phyloP scores from a whole-genome alignment of 139 green algal species.

The Ostreobium quekettii region DNA sequence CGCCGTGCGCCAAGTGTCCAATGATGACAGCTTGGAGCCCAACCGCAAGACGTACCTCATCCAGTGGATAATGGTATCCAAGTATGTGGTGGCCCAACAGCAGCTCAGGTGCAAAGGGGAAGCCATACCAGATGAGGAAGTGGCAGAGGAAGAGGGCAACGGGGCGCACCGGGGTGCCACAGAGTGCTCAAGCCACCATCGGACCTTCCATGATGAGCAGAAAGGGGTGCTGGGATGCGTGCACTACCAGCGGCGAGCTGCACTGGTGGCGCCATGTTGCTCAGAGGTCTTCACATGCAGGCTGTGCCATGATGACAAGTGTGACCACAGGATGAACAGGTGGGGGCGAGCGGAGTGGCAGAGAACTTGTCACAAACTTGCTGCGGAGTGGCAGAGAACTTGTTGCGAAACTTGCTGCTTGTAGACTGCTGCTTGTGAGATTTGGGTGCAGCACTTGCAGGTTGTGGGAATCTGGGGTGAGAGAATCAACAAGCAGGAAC shows the following conservation, averaged over 20 bases:
- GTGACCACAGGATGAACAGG: conserved; percentile 78
- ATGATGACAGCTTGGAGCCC: conserved; percentile 77
- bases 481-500: too few species aligned
- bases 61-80: conserved; percentile 90
- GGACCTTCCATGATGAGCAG: conserved; percentile 34
- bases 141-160: not conserved
- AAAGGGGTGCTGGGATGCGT: conserved; percentile 46
- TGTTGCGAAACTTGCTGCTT: too few species aligned
- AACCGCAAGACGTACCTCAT: conserved; percentile 93
- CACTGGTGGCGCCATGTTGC: conserved; percentile 89
- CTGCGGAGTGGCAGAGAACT: too few species aligned
- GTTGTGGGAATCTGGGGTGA: too few species aligned
- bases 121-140: too few species aligned
- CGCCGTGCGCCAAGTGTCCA: conserved; percentile 78
- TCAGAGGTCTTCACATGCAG: conserved; percentile 66
- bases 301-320: conserved; percentile 87
- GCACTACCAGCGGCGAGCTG: conserved; percentile 58
- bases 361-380: too few species aligned
- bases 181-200: not conserved
- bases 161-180: not conserved
- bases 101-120: conserved; percentile 8
- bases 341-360: too few species aligned
- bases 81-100: conserved; percentile 58
- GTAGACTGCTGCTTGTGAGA: too few species aligned
- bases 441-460: too few species aligned